A percentile compares a stretch with the other conserved stretches of the same genome.
Conservation (phyloP, 2,329 filamentous ascomycete species). For the Trichoderma sp. region DNA sequence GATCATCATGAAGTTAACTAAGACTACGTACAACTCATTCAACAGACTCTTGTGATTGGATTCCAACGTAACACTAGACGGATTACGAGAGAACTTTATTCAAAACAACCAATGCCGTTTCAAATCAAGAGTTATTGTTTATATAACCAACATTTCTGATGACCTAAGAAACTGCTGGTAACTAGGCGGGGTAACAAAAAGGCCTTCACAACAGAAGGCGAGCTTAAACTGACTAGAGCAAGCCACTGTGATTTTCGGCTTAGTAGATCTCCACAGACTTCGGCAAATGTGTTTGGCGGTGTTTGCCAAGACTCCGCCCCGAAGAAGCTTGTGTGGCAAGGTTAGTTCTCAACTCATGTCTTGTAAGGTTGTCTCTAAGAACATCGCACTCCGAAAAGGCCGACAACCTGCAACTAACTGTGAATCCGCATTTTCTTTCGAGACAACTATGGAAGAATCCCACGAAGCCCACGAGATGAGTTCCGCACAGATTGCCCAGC, state of each 20-base stretch:
- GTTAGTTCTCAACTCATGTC: background rate
- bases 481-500: background rate
- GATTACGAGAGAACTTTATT: background rate
- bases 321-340: background rate
- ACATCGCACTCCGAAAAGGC: background rate
- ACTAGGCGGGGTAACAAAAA: background rate
- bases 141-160: background rate
- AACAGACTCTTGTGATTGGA: background rate
- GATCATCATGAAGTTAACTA: background rate
- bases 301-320: constrained; percentile 6
- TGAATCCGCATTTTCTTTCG: background rate
- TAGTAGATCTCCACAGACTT: background rate
- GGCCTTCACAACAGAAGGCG: background rate
- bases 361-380: background rate
- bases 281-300: background rate
- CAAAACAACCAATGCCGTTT: background rate
- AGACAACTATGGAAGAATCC: background rate
- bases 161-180: background rate
- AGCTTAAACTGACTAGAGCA: background rate
- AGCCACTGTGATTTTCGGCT: background rate
- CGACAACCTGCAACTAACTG: background rate
- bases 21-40: background rate
- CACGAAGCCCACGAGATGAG: background rate
- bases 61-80: background rate
- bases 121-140: background rate